Base-by-base conservation (phyloP, 176 grass and related monocot genomes). In the Hordeum marinum region DNA sequence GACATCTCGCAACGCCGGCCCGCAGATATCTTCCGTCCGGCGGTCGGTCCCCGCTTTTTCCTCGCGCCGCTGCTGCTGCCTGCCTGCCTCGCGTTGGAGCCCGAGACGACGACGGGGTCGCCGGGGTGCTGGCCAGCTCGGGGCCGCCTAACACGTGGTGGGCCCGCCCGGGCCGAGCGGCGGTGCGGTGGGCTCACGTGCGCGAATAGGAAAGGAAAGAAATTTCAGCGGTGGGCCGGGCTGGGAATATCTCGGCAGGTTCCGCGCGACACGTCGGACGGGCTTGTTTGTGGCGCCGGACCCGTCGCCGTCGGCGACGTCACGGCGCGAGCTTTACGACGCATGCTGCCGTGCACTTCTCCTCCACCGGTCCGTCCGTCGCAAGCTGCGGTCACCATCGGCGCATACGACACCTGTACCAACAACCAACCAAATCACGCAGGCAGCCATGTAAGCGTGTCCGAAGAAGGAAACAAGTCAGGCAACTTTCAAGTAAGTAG, bases 21-120 rank as follows among this genome's bases (percentile, higher is more conserved):
- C 6, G 4, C 67, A 80, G 74, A 87, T 83, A 74, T 79, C 87
- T 90, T 59, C 41, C 41, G 41, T 45, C 50, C 50, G 50, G 1
- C 18, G 17, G n/a, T n/a, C n/a, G n/a, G 52, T 57, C 52, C 18
- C 52, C 18, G n/a, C 15, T 67, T 75, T 45, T 48, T 25, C 2
- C 11, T 9, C 6, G 21, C 3, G 62, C 61, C 42, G 46, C 46
- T 50, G 46, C 48, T 52, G 23, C 54, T 82, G 42, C n/a, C n/a
- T n/a, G n/a, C n/a, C n/a, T n/a, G n/a, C 9, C 9, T 72, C 23
- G 52, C 17, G 66, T 35, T 84, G 6, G 76, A 71, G 52, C 57
- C 82, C 20, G 55, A 85, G 63, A 79, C 81, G 68, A 57, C 13
- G 24, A n/a, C 29, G 69, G 2, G 18, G 52, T 21, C 52, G 52